These are phyloP conservation scores for Geum urbanum DNA, from an alignment of 306 rosid species.

Conservation along the genomic window DNA sequence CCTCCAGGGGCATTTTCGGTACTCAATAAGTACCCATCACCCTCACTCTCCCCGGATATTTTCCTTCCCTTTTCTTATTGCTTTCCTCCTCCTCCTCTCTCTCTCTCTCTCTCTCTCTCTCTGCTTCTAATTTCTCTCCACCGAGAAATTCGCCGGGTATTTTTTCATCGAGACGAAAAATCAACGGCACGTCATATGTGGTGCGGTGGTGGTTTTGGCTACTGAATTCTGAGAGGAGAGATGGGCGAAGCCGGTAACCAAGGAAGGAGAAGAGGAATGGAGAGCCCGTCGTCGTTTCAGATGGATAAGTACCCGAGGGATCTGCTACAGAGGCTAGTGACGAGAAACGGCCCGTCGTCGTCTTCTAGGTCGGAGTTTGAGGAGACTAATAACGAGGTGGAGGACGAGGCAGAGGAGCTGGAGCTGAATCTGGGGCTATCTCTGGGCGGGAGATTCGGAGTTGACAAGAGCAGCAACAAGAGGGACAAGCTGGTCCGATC, in stretches of 20 bases:
- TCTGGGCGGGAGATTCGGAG: conserved; percentile 85
- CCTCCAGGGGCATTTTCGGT: conserved; percentile 46
- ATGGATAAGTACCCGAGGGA: conserved; percentile 70
- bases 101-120: not conserved
- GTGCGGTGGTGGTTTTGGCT: no score
- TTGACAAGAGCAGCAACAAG: conserved; percentile 40
- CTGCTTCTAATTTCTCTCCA: no score
- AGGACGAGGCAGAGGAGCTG: conserved; percentile 42
- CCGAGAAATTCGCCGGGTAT: no score
- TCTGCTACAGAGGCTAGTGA: conserved; percentile 62
- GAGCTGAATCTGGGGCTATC: conserved; percentile 89
- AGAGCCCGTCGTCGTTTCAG: conserved; percentile 31
- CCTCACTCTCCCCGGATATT: not conserved
- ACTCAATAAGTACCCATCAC: not conserved
- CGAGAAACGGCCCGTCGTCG: conserved; percentile 29
- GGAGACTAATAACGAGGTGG: conserved; percentile 3
- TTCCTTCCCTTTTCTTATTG: no score
- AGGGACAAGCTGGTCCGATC: conserved; percentile 61
- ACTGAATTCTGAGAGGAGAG: not conserved
- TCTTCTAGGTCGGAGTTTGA: not conserved
- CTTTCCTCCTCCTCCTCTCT: not conserved
- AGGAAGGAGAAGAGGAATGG: conserved; percentile 38
- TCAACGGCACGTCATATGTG: not conserved
- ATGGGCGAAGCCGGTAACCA: conserved; percentile 49
- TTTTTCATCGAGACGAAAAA: no score